Evolutionary conservation across 2,329 filamentous ascomycete genomes (phyloP).

Genomic region (Microdochium bolleyi): DNA sequence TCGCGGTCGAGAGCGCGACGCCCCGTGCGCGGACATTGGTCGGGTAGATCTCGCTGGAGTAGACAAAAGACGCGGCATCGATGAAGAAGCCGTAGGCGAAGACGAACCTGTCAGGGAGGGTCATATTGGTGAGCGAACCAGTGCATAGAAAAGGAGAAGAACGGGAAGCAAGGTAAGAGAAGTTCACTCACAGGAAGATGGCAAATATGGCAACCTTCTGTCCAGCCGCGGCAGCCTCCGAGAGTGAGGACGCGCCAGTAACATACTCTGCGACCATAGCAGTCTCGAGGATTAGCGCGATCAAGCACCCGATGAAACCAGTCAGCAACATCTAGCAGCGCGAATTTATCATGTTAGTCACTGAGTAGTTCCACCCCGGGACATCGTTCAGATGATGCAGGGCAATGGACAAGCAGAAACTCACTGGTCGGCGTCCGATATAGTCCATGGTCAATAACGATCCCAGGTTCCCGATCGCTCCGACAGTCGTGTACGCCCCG

Average conservation of each 20-base stretch:
- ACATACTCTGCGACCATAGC: conserved; percentile 2
- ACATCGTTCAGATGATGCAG: not conserved
- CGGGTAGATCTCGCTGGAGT: conserved; percentile 7
- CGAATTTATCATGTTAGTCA: not conserved
- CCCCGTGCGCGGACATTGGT: not conserved
- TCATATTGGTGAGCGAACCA: not conserved
- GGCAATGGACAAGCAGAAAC: not conserved
- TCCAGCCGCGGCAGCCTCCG: not conserved
- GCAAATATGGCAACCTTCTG: conserved; percentile 1
- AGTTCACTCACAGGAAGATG: conserved; percentile 2
- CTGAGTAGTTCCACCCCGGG: not conserved
- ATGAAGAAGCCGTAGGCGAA: conserved; percentile 1
- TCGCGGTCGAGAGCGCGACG: conserved; percentile 6
- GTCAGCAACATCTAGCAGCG: not conserved
- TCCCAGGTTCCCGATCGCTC: conserved; percentile 2
- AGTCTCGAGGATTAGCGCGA: conserved; percentile 4
- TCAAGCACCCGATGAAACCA: conserved; percentile 2
- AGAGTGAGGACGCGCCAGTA: not conserved
- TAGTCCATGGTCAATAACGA: conserved; percentile 4
- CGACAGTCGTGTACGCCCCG: conserved; percentile 3
- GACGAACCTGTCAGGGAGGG: not conserved
- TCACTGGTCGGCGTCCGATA: conserved; percentile 3
- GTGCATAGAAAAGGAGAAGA: no score
- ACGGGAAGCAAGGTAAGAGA: no score
- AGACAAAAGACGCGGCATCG: conserved; percentile 4